Conservation (phyloP, 208 protist genomes). For the Leishmania turanica region DNA sequence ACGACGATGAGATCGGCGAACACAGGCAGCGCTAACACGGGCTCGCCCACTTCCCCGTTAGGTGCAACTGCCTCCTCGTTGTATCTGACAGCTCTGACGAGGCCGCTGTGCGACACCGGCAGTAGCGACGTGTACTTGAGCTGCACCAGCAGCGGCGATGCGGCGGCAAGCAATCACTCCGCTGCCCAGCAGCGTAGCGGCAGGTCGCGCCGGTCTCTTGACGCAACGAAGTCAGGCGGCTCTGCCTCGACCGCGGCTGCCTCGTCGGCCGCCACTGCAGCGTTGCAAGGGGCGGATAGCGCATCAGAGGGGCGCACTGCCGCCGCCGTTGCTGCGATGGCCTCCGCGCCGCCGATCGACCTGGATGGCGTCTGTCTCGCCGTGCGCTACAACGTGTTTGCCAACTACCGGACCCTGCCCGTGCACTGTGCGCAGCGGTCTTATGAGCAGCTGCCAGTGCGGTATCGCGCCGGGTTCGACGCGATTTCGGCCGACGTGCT, state of each 20-base stretch:
- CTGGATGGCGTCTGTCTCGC: slow-evolving; percentile 7
- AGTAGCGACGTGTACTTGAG: neutral
- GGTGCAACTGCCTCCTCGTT: slow-evolving; percentile 2
- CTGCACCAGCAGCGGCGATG: neutral
- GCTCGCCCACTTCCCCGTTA: neutral
- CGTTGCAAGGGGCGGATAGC: neutral
- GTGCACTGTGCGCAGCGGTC: slow-evolving; percentile 34
- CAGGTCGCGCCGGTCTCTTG: neutral
- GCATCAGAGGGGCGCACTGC: neutral
- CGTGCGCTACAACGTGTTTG: slow-evolving; percentile 44
- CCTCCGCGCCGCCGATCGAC: slow-evolving; percentile 1
- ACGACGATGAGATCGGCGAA: neutral
- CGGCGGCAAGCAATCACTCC: neutral
- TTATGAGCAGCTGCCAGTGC: slow-evolving; percentile 46
- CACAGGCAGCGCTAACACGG: neutral
- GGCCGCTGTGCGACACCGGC: neutral
- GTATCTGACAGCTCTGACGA: neutral
- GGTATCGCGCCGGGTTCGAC: slow-evolving; percentile 59
- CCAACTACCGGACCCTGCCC: slow-evolving; percentile 65
- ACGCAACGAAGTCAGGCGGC: neutral
- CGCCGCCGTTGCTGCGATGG: neutral
- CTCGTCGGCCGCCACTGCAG: neutral
- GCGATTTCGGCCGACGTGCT: slow-evolving; percentile 44
- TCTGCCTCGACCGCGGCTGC: neutral
- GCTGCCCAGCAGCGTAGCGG: neutral